Evolutionary conservation across 768 basidiomycete species (phyloP).

Genomic region (Sutorius australiensis): DNA sequence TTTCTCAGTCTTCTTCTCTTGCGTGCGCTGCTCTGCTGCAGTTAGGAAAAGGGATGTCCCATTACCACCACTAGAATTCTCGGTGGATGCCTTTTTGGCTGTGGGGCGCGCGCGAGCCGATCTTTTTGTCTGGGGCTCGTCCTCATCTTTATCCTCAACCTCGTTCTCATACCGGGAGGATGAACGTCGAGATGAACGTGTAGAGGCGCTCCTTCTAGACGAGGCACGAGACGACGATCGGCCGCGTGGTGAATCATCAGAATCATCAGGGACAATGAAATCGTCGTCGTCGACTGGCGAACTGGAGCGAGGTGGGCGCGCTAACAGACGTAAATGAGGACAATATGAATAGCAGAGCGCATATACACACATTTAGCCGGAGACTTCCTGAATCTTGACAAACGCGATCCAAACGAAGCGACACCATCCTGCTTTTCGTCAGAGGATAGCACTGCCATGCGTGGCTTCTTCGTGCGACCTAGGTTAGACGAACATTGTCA

Average conservation of each 20-base stretch:
- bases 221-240: slow-evolving; percentile 52
- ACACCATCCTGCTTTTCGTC: slow-evolving; percentile 44
- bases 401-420: slow-evolving; percentile 52
- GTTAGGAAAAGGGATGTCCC: slow-evolving; percentile 60
- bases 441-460: slow-evolving; percentile 47
- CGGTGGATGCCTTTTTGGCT: slow-evolving; percentile 28
- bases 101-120: slow-evolving; percentile 34
- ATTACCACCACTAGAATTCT: slow-evolving; percentile 29
- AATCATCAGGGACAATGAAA: slow-evolving; percentile 67
- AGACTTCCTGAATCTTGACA: slow-evolving; percentile 65
- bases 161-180: slow-evolving; percentile 38
- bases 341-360: not conserved
- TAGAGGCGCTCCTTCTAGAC: slow-evolving; percentile 36
- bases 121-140: slow-evolving; percentile 36
- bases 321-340: slow-evolving; percentile 28
- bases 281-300: slow-evolving; percentile 62
- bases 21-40: slow-evolving; percentile 72
- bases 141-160: slow-evolving; percentile 34
- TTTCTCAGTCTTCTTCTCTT: slow-evolving; percentile 79
- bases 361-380: slow-evolving; percentile 47
- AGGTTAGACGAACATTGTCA: slow-evolving; percentile 8
- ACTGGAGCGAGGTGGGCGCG: slow-evolving; percentile 35
- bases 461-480: slow-evolving; percentile 59
- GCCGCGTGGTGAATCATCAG: slow-evolving; percentile 50
- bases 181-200: slow-evolving; percentile 31